Evolutionary conservation across 352 stramenopile species (phyloP).

Genomic region (Thraustotheca clavata): DNA sequence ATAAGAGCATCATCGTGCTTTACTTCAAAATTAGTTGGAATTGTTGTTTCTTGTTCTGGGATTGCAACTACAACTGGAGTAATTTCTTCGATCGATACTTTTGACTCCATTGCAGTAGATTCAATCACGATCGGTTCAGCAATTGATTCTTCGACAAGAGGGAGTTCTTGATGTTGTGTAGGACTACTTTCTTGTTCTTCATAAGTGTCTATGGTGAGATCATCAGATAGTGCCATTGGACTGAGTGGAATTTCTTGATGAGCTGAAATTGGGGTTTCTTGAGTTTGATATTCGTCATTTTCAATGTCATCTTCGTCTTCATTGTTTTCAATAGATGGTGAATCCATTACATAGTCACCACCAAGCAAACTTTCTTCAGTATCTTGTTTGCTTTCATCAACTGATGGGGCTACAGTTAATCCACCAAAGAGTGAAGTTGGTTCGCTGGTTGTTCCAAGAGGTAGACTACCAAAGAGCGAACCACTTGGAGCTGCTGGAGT

Average conservation of each 20-base stretch:
- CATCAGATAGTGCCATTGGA: too few species aligned
- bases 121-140: too few species aligned
- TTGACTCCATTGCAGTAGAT: too few species aligned
- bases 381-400: neutral
- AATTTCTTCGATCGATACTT: too few species aligned
- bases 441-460: neutral
- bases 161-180: too few species aligned
- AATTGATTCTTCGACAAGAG: too few species aligned
- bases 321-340: neutral
- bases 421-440: neutral
- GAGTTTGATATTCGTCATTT: neutral
- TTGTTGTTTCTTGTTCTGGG: too few species aligned
- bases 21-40: too few species aligned
- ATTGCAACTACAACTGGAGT: too few species aligned
- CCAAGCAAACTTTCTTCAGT: neutral
- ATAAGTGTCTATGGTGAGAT: too few species aligned
- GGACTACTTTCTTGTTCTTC: too few species aligned
- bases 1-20: too few species aligned
- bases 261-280: neutral
- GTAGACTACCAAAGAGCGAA: constrained; percentile 21
- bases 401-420: constrained; percentile 3
- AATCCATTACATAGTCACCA: neutral
- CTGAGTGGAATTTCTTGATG: neutral
- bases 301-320: neutral
- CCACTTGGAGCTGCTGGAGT: neutral